Base-by-base conservation (phyloP, 331 rosid species). In the Acacia concinna region DNA sequence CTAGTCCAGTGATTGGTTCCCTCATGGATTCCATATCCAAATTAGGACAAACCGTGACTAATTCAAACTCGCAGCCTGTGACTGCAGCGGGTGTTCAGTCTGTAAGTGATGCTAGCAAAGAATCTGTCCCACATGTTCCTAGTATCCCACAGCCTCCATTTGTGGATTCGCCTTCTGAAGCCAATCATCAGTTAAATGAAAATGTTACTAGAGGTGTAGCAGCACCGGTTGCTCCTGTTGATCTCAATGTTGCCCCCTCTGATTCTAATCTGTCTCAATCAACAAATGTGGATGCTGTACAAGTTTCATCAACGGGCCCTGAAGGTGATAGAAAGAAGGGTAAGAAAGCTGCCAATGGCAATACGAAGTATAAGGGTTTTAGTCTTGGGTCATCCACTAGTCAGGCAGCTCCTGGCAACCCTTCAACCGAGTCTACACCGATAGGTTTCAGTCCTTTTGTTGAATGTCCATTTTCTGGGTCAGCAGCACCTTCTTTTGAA, bases 401-500 rank as follows among this genome's bases (percentile, higher is more conserved):
- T 71, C 63, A 71, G 63, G 76, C 80, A 32, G 57, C 37, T 81
- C 84, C 83, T 18, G 37, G 18, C 34, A 51, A 37, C 10, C 12
- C 32, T 67, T 34, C 86, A 80, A 47, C 73, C 68, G 75, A 68
- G 63, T 30, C 37, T 8, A n/a, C 68, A 46, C 54, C 68, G 28
- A 10, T 20, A 47, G 12, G 49, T 56, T 43, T 49, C 63, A 67
- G 49, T 84, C 73, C 78, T 77, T 68, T 76, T 32, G 56, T 52
- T 52, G 86, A 81, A 34, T 86, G 89, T 63, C 97, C 98, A 17
- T 85, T 8, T 70, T 43, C 86, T 77, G 93, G 91, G 78, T 21
- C 85, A 6, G 51, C 65, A 40, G 1, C 32, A 41, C 84, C 81
- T 47, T 49, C 70, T 76, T 12, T 21, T 32, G 63, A 72, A 28